These are phyloP conservation scores for Alnus glutinosa DNA, from an alignment of 306 rosid genomes.

Conservation along the genomic window DNA sequence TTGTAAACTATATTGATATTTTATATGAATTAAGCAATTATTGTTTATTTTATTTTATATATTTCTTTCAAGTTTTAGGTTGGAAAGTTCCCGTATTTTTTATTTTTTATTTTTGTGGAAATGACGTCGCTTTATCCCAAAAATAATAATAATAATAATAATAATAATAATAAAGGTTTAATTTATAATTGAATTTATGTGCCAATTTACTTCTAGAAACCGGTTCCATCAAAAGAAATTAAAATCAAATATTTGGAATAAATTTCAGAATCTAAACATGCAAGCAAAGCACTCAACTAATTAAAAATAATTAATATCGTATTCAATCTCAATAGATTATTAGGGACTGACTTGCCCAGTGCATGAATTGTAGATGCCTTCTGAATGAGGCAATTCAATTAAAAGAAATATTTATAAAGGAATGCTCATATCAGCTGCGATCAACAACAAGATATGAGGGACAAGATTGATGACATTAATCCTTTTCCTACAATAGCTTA, in stretches of 20 bases:
- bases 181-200: neutral
- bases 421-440: too few species aligned
- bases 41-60: neutral
- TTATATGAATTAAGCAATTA: slow-evolving; percentile 9
- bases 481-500: too few species aligned
- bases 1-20: neutral
- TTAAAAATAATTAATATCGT: neutral
- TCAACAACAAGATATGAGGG: too few species aligned
- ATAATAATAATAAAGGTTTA: neutral
- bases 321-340: neutral
- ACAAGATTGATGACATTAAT: too few species aligned
- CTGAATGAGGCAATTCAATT: too few species aligned
- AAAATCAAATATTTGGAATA: neutral
- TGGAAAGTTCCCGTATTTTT: slow-evolving; percentile 16
- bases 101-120: neutral
- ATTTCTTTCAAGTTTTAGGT: slow-evolving; percentile 25
- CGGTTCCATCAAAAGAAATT: neutral
- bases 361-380: too few species aligned
- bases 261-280: neutral
- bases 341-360: too few species aligned
- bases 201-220: slow-evolving; percentile 28
- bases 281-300: slow-evolving; percentile 1
- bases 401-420: too few species aligned
- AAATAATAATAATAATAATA: too few species aligned
- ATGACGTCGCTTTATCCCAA: slow-evolving; percentile 18